phyloP scores from a whole-genome alignment of 1,139 yeast species.

The Pichia sorboxylosa region DNA sequence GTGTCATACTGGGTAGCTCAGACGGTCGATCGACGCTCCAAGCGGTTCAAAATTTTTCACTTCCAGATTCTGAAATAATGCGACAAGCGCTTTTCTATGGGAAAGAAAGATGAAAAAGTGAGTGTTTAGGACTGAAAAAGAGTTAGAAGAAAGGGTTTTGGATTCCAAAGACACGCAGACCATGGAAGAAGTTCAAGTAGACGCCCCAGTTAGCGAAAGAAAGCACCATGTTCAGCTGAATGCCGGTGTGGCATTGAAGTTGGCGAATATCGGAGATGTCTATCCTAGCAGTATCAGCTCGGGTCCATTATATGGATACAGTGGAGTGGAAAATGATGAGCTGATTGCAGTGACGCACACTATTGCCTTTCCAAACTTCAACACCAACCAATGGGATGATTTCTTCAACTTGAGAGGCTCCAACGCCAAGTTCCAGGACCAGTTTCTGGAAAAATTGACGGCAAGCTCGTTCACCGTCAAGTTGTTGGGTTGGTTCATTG shows the following conservation, averaged over 20 bases:
- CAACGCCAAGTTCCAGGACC: conserved; percentile 61
- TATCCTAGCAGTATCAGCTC: conserved; percentile 55
- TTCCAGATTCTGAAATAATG: no score
- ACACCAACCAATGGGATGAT: conserved; percentile 32
- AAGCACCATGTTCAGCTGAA: conserved; percentile 40
- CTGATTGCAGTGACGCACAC: conserved; percentile 46
- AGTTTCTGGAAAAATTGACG: conserved; percentile 50
- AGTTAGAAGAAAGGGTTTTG: no score
- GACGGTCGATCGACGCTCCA: no score
- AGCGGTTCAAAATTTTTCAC: no score
- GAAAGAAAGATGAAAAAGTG: no score
- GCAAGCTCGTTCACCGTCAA: conserved; percentile 60
- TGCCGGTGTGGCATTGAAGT: conserved; percentile 55
- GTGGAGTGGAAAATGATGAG: conserved; percentile 35
- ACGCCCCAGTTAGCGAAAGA: no score
- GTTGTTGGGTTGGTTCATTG: conserved; percentile 76
- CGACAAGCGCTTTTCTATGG: no score
- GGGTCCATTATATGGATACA: conserved; percentile 73
- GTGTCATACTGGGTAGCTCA: no score
- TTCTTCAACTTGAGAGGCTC: conserved; percentile 42
- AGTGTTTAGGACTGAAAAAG: no score
- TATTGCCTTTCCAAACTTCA: conserved; percentile 26
- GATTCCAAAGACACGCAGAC: no score
- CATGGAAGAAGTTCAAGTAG: no score
- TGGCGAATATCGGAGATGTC: conserved; percentile 65